These are phyloP conservation scores for Moringa oleifera DNA, from an alignment of 345 rosid genomes.

Conservation along the genomic window DNA sequence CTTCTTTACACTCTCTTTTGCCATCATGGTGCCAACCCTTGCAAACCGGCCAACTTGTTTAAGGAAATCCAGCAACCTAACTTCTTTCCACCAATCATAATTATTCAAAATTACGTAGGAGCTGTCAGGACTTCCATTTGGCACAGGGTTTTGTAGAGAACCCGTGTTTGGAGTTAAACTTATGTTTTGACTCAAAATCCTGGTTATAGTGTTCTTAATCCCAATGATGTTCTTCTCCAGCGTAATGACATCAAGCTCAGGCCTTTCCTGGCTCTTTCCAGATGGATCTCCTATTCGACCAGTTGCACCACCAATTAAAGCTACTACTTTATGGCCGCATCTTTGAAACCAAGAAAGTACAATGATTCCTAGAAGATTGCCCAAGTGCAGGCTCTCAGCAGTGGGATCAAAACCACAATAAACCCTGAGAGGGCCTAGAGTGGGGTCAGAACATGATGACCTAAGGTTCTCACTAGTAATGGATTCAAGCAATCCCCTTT, in stretches of 20 bases:
- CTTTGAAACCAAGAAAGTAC: slow-evolving; percentile 94
- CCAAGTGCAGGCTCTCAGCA: slow-evolving; percentile 87
- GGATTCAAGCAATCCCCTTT: slow-evolving; percentile 83
- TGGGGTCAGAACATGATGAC: slow-evolving; percentile 45
- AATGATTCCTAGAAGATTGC: slow-evolving; percentile 83
- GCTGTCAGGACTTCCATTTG: neutral
- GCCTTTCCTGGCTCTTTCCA: slow-evolving; percentile 87
- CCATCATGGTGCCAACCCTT: slow-evolving; percentile 78
- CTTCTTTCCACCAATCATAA: slow-evolving; percentile 96
- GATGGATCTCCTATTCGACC: slow-evolving; percentile 94
- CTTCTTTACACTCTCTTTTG: slow-evolving; percentile 89
- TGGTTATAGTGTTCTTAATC: slow-evolving; percentile 38
- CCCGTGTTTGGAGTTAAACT: slow-evolving; percentile 3
- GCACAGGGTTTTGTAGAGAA: slow-evolving; percentile 1
- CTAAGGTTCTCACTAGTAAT: slow-evolving; percentile 71
- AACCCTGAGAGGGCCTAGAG: slow-evolving; percentile 41
- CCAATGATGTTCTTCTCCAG: slow-evolving; percentile 58
- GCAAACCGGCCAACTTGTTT: slow-evolving; percentile 78
- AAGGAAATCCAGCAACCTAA: slow-evolving; percentile 70
- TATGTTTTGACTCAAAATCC: slow-evolving; percentile 36
- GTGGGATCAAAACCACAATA: slow-evolving; percentile 99
- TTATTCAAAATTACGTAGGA: slow-evolving; percentile 58
- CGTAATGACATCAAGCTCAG: slow-evolving; percentile 56
- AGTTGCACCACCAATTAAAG: slow-evolving; percentile 92
- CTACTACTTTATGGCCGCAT: slow-evolving; percentile 84